Conservation (phyloP, 495 filamentous ascomycete genomes). For the Jackrogersella minutella region DNA sequence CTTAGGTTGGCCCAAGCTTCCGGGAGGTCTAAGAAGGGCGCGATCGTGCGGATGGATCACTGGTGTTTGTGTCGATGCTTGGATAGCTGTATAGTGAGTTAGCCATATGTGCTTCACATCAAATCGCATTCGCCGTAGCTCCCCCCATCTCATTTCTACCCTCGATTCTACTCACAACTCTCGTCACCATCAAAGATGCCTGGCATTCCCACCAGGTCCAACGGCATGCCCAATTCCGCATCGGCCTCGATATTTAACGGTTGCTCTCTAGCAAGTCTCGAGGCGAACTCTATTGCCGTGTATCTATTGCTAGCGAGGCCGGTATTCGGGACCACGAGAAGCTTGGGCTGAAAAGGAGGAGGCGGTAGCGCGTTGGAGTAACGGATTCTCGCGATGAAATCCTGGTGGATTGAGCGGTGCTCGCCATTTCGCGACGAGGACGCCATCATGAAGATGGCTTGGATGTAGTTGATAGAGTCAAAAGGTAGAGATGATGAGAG, state of each 20-base stretch:
- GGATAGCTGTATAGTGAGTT: conserved; percentile 68
- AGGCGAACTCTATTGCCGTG: conserved; percentile 85
- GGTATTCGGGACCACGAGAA: conserved; percentile 93
- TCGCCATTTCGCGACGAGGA: conserved; percentile 59
- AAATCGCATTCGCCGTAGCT: background rate
- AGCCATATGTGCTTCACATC: conserved; percentile 21
- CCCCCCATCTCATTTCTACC: background rate
- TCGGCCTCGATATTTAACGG: conserved; percentile 96
- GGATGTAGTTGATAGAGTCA: conserved; percentile 1
- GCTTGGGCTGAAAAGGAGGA: conserved; percentile 91
- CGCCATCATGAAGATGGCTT: conserved; percentile 46
- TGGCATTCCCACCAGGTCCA: conserved; percentile 93
- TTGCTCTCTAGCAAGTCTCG: conserved; percentile 85
- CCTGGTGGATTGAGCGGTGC: conserved; percentile 78
- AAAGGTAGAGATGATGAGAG: background rate
- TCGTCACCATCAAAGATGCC: conserved; percentile 95
- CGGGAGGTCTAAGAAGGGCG: conserved; percentile 77
- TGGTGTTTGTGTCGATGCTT: conserved; percentile 72
- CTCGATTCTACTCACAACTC: conserved; percentile 70
- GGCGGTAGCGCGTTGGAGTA: conserved; percentile 95
- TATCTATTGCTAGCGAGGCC: conserved; percentile 84
- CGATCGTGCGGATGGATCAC: conserved; percentile 82
- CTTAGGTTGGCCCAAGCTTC: conserved; percentile 81
- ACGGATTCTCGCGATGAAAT: conserved; percentile 93
- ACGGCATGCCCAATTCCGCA: conserved; percentile 96